Conservation (phyloP, 164 flowering plant species). For the Liriodendron chinense region DNA sequence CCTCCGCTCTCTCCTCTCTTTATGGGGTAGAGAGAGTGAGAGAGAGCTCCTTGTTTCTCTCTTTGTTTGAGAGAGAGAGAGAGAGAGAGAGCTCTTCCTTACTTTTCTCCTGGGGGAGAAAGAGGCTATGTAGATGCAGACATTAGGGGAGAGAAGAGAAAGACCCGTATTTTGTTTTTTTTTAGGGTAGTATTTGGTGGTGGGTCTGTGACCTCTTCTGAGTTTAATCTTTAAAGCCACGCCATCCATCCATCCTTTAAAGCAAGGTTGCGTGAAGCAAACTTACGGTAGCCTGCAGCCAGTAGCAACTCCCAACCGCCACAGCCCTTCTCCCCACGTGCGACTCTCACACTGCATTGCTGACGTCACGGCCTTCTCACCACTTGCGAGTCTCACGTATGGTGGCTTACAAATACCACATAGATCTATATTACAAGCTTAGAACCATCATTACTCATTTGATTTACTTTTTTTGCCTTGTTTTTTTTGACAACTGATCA, state of each 20-base stretch:
- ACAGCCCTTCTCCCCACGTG: neutral
- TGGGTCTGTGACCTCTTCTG: conserved; percentile 3
- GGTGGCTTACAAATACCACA: too few species aligned
- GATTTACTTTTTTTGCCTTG: too few species aligned
- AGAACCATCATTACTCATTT: too few species aligned
- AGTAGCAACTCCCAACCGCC: conserved; percentile 8
- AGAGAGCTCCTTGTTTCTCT: neutral
- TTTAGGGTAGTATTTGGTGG: neutral
- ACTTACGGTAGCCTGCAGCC: conserved; percentile 29
- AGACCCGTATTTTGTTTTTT: neutral
- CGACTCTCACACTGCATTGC: neutral
- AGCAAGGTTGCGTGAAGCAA: conserved; percentile 98
- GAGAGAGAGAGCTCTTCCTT: neutral
- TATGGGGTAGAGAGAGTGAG: neutral
- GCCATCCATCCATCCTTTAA: conserved; percentile 32
- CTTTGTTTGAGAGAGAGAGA: neutral
- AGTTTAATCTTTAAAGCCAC: conserved; percentile 62
- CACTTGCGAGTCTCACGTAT: neutral
- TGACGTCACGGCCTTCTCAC: neutral
- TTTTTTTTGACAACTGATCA: too few species aligned
- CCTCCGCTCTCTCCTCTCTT: neutral
- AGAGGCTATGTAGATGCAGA: conserved; percentile 33
- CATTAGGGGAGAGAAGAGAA: conserved; percentile 3
- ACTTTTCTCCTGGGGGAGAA: neutral
- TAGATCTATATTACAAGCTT: too few species aligned